phyloP scores from a whole-genome alignment of 1,284 basidiomycete species.

The Austroboletus novae-zelandiae region DNA sequence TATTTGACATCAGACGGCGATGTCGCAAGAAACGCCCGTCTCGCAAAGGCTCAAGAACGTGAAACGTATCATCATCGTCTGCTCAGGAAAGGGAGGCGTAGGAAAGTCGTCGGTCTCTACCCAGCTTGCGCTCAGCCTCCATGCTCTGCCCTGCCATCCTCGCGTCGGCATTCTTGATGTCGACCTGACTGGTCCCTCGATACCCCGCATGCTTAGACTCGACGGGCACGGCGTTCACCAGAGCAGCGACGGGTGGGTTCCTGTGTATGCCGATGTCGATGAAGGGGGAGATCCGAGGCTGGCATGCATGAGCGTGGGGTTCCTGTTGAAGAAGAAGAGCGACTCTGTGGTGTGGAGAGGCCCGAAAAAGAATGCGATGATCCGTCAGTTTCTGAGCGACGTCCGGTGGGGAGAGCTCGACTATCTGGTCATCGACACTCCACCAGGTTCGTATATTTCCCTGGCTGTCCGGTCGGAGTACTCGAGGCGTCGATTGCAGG shows the following conservation, averaged over 20 bases:
- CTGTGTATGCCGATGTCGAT: constrained; percentile 84
- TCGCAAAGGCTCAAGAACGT: constrained; percentile 66
- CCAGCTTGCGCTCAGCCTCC: constrained; percentile 88
- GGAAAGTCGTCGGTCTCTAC: constrained; percentile 96
- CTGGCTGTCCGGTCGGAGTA: background rate
- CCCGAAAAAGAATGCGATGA: constrained; percentile 99
- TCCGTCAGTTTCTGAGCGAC: constrained; percentile 94
- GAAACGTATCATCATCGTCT: constrained; percentile 88
- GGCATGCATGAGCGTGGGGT: constrained; percentile 96
- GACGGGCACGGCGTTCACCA: constrained; percentile 88
- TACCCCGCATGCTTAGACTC: constrained; percentile 96
- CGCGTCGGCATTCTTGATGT: constrained; percentile 92
- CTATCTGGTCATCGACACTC: constrained; percentile 96
- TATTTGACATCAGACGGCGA: constrained; percentile 8
- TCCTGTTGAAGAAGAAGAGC: constrained; percentile 85
- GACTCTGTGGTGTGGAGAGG: constrained; percentile 98
- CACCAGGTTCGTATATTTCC: constrained; percentile 69
- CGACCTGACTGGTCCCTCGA: constrained; percentile 95
- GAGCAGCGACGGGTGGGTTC: constrained; percentile 96
- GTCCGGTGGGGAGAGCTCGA: constrained; percentile 97
- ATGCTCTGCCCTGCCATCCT: constrained; percentile 59
- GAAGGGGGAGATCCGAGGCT: constrained; percentile 57
- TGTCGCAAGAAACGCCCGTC: constrained; percentile 52
- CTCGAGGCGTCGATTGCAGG: constrained; percentile 47
- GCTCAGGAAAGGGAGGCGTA: constrained; percentile 97